Conservation (phyloP, 768 basidiomycete species). For the Saitozyma sp. region DNA sequence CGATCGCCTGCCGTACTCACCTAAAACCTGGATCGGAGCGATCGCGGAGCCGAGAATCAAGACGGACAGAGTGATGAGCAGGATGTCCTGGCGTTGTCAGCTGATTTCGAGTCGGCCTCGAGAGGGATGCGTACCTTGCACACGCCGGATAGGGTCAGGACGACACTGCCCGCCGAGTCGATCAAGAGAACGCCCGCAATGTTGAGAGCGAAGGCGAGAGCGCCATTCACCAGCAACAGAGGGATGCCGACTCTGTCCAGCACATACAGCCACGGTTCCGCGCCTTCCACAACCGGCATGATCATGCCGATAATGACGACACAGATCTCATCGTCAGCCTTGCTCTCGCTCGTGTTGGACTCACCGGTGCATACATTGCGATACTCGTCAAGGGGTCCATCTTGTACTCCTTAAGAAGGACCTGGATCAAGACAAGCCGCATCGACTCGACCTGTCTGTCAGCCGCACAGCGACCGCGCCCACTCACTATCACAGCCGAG, state of each 20-base stretch:
- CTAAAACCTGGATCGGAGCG: conserved; percentile 9
- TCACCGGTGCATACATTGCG: conserved; percentile 25
- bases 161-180: conserved; percentile 27
- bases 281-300: conserved; percentile 27
- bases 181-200: conserved; percentile 32
- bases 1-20: not conserved
- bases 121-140: conserved; percentile 3
- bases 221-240: conserved; percentile 18
- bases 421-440: conserved; percentile 23
- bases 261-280: conserved; percentile 16
- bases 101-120: conserved; percentile 1
- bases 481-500: conserved; percentile 23
- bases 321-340: conserved; percentile 17
- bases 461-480: not conserved
- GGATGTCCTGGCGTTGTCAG: conserved; percentile 15
- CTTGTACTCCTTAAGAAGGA: conserved; percentile 20
- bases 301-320: conserved; percentile 16
- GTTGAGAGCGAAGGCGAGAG: conserved; percentile 27
- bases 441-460: conserved; percentile 24
- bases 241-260: conserved; percentile 15
- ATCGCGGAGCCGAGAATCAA: conserved; percentile 17
- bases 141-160: conserved; percentile 14
- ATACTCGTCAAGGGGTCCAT: conserved; percentile 25
- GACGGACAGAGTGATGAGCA: conserved; percentile 15
- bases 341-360: not conserved